phyloP scores from a whole-genome alignment of 2,329 filamentous ascomycete genomes.

The Myriosclerotinia duriaeana region DNA sequence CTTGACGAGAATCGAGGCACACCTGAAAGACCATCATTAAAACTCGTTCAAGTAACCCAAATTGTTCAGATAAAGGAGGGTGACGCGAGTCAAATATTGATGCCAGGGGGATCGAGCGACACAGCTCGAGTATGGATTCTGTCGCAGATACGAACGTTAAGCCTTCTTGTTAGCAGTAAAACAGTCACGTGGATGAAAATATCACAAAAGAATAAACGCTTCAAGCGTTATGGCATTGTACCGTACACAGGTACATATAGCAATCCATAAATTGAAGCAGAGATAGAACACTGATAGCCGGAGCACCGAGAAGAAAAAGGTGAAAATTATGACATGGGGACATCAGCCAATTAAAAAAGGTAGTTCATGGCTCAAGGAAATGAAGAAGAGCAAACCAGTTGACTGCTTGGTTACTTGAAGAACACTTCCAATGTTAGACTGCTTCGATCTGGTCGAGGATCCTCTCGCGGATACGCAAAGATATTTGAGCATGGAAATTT shows the following conservation, averaged over 20 bases:
- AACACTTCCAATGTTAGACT: constrained; percentile 1
- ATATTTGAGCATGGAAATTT: constrained; percentile 5
- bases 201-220: constrained; percentile 1
- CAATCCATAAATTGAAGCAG: not conserved
- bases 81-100: not conserved
- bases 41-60: not conserved
- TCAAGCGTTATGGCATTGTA: not conserved
- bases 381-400: not conserved
- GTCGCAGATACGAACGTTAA: not conserved
- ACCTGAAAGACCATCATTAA: not conserved
- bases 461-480: not conserved
- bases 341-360: not conserved
- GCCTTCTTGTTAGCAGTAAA: not conserved
- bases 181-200: constrained; percentile 1
- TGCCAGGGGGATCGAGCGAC: not conserved
- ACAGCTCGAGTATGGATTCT: constrained; percentile 4
- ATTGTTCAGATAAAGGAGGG: not conserved
- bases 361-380: not conserved
- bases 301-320: not conserved
- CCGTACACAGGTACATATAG: not conserved
- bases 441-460: not conserved
- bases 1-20: not conserved
- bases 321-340: constrained; percentile 6
- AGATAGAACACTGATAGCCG: not conserved
- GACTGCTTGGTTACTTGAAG: not conserved